phyloP scores from a whole-genome alignment of 73 alveolate species.

The Effrenium voratum region DNA sequence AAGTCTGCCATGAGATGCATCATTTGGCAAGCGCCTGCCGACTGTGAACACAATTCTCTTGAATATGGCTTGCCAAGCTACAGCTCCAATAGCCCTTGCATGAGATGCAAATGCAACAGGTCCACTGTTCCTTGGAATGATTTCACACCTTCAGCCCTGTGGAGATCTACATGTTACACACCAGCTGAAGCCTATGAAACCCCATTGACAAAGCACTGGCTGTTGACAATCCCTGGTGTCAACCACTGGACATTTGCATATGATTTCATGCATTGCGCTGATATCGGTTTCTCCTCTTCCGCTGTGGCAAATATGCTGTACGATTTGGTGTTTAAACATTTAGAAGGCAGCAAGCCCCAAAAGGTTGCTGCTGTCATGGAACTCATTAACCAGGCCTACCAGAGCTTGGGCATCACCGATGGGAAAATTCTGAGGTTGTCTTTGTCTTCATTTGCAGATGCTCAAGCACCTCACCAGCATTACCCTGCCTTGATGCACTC shows the following conservation, averaged over 20 bases:
- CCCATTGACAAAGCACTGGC: background rate
- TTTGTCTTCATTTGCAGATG: background rate
- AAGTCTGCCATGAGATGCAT: background rate
- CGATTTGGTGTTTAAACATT: background rate
- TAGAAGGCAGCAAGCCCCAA: background rate
- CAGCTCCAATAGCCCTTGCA: background rate
- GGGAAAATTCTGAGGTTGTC: background rate
- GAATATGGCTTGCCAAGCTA: background rate
- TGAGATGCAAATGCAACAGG: conserved; percentile 37
- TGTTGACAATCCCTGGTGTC: background rate
- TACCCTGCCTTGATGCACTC: conserved; percentile 5
- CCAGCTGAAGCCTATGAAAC: background rate
- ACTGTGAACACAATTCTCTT: conserved; percentile 11
- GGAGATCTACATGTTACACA: background rate
- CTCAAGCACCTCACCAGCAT: conserved; percentile 14
- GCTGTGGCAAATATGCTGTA: background rate
- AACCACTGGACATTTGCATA: background rate
- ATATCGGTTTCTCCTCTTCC: background rate
- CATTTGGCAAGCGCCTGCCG: conserved; percentile 13
- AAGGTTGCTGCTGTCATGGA: background rate
- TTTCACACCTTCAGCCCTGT: background rate
- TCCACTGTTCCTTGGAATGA: background rate
- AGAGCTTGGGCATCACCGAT: background rate
- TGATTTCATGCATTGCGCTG: conserved; percentile 3
- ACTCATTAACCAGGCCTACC: background rate